Base-by-base conservation (phyloP, 495 filamentous ascomycete genomes). In the Chaetomium tenue region DNA sequence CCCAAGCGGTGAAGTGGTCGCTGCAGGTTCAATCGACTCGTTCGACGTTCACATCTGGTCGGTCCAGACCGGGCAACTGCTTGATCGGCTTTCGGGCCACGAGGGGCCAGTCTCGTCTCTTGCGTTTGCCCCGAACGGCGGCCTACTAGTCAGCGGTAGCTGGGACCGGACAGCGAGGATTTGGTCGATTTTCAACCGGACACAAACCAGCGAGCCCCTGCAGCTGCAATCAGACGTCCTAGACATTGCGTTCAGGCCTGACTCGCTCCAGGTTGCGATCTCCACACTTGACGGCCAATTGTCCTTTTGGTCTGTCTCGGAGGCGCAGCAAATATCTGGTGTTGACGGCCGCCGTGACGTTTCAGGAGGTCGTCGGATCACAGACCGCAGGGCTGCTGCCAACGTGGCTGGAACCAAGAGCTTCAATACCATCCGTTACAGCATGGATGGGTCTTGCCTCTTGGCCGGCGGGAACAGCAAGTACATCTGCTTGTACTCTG, bases 21-120 rank as follows among this genome's bases (percentile, higher is more conserved):
- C 93, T 68, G 94, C 94, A 11, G 94, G 95, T 1, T 97, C 92
- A 30, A 81, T 95, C 15, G 94, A 97, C 74, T 95, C 91, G 23
- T 98, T 98, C 67, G 92, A 98, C 74, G 91, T 98, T 52, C 92
- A 98, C 71, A 88, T 97, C 48, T 98, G 94, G 94, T 96, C 91
- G 42, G 94, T 98, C 20, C 95, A 98, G 74, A 98, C 94, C 5
- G 94, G 94, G 12, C 94, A 98, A 74, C 81, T 98, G 52, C 85
- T 98, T 5, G 94, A 98, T 70, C 88, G 88, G 63, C 82, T 98
- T 16, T 82, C 92, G 11, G 94, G 95, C 11, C 94, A 98, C 68
- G 94, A 98, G 76, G 94, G 93, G 0, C 94, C 95, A 13, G 87
- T 98, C 18, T 90, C 91, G 7, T 88, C 89, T 3, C 78, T 98